Percentiles rank a stretch among this genome's conserved stretches.
These are phyloP conservation scores for Saprolegnia diclina DNA, from an alignment of 352 stramenopile genomes.

Conservation along the genomic window DNA sequence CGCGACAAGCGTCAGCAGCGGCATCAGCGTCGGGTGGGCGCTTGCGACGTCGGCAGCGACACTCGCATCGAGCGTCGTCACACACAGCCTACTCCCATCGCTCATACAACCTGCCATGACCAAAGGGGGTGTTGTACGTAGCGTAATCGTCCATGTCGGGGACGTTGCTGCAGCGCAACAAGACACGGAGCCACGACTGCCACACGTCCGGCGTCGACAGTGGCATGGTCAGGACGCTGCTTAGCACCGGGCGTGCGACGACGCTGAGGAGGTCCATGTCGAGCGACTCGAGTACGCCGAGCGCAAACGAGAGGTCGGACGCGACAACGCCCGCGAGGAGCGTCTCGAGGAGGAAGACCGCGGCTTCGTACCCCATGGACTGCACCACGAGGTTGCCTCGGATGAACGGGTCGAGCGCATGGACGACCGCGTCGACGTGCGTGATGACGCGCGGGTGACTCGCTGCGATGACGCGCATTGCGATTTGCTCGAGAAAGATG, in stretches of 20 bases:
- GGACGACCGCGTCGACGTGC: neutral
- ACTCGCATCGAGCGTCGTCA: neutral
- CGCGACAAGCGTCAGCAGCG: slow-evolving; percentile 1
- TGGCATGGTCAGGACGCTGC: neutral
- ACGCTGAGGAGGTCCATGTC: slow-evolving; percentile 9
- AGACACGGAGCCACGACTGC: neutral
- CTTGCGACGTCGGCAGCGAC: neutral
- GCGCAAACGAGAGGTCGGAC: neutral
- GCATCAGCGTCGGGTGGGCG: neutral
- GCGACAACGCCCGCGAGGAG: slow-evolving; percentile 4
- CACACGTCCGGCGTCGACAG: neutral
- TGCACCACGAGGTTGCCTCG: slow-evolving; percentile 17
- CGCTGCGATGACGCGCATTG: neutral
- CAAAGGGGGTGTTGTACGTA: neutral
- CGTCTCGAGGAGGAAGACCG: slow-evolving; percentile 21
- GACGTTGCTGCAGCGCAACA: slow-evolving; percentile 1
- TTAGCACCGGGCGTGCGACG: neutral
- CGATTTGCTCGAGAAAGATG: slow-evolving; percentile 24
- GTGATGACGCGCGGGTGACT: neutral
- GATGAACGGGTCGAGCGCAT: slow-evolving; percentile 16
- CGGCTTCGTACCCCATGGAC: slow-evolving; percentile 16
- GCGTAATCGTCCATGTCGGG: neutral
- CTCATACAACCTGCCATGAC: neutral
- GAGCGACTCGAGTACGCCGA: neutral
- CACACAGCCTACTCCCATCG: neutral